Conservation (phyloP, 192 early-diverging fungal species). For the Entrophospora sp. region DNA sequence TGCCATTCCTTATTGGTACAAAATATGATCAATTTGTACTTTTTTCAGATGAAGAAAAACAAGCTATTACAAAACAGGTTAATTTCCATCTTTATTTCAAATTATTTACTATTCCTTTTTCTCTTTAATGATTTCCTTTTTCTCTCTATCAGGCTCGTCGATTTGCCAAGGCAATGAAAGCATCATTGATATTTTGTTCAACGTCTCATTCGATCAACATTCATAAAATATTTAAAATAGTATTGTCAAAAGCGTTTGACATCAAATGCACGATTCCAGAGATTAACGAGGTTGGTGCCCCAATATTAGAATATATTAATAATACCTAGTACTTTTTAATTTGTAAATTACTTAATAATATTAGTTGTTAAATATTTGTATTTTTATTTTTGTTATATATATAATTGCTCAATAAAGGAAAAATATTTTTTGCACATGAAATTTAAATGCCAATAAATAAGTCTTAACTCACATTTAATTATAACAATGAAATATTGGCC, state of each 20-base stretch:
- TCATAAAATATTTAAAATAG: conserved; percentile 96
- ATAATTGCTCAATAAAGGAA: too few species aligned
- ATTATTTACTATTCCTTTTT: not conserved
- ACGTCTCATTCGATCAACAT: conserved; percentile 92
- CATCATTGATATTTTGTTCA: conserved; percentile 90
- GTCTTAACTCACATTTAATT: too few species aligned
- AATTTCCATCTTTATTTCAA: not conserved
- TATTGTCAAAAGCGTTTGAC: conserved; percentile 88
- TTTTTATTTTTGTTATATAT: too few species aligned
- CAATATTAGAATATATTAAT: conserved; percentile 76
- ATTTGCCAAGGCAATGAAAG: conserved; percentile 89
- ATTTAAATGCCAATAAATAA: too few species aligned
- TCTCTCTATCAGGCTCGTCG: conserved; percentile 54
- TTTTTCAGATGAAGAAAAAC: conserved; percentile 79
- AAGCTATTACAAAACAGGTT: conserved; percentile 87
- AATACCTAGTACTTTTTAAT: not conserved
- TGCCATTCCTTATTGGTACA: conserved; percentile 91
- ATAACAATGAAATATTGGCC: too few species aligned
- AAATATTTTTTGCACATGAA: too few species aligned
- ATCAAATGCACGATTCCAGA: conserved; percentile 87
- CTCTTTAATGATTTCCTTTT: not conserved
- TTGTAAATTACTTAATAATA: too few species aligned
- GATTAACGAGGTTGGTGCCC: conserved; percentile 83
- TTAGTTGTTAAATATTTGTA: too few species aligned
- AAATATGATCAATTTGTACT: conserved; percentile 93